These are phyloP conservation scores for Phanerodontia chrysosporium DNA, from an alignment of 768 basidiomycete species.

Conservation along the genomic window DNA sequence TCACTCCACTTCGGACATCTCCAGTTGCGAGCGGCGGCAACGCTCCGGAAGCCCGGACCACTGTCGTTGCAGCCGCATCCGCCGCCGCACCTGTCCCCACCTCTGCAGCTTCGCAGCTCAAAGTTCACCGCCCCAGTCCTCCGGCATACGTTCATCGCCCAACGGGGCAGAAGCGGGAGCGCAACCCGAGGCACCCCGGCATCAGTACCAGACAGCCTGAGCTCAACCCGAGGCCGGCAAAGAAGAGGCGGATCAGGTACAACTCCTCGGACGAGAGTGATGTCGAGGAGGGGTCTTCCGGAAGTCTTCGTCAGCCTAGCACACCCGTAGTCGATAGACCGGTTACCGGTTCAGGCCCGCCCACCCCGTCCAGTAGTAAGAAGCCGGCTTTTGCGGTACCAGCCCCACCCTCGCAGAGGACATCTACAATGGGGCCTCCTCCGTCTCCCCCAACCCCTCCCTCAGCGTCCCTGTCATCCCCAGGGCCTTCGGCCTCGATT, in stretches of 20 bases:
- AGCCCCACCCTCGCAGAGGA: no score
- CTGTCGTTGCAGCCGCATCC: background rate
- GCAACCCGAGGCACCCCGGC: background rate
- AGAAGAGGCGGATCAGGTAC: background rate
- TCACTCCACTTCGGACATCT: no score
- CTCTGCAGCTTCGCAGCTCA: no score
- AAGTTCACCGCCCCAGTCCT: no score
- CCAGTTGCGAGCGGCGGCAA: no score
- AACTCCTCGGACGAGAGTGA: background rate
- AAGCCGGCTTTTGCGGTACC: no score
- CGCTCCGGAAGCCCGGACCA: background rate
- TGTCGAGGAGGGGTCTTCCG: background rate
- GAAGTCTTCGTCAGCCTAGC: no score
- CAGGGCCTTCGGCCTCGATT: no score
- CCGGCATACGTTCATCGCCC: background rate
- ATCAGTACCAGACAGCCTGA: background rate
- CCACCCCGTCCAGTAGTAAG: background rate
- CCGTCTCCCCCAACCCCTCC: background rate
- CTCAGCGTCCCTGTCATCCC: no score
- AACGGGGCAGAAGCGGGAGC: background rate
- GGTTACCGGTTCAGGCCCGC: no score
- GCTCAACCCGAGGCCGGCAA: background rate
- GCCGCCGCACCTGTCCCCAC: no score
- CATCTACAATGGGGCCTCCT: background rate
- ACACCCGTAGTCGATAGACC: no score